Percentiles rank a stretch among this genome's conserved stretches.
phyloP scores from a whole-genome alignment of 1,139 yeast genomes.

The Sugiyamaella xylanicola region DNA sequence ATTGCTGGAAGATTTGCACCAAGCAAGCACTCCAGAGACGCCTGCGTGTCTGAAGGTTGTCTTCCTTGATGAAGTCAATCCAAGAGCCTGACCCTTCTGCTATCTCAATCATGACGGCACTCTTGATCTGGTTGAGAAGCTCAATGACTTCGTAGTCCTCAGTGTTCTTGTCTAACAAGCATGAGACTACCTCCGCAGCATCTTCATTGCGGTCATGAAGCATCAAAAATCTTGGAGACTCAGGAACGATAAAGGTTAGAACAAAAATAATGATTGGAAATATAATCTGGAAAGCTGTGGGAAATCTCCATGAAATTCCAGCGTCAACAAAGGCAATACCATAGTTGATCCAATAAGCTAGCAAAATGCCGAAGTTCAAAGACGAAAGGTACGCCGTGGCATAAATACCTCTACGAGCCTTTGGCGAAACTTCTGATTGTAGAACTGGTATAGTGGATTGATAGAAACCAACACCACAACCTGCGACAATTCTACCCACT shows the following conservation, averaged over 20 bases:
- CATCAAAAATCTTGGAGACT: conserved; percentile 66
- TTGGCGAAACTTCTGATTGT: conserved; percentile 74
- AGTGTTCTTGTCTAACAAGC: conserved; percentile 13
- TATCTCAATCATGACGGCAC: conserved; percentile 21
- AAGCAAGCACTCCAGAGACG: conserved; percentile 25
- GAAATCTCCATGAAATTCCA: conserved; percentile 55
- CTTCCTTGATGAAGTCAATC: conserved; percentile 24
- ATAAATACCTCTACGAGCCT: conserved; percentile 68
- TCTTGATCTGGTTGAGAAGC: conserved; percentile 21
- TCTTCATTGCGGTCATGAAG: conserved; percentile 22
- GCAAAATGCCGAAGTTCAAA: conserved; percentile 66
- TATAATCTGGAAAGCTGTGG: conserved; percentile 38
- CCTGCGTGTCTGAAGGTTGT: conserved; percentile 23
- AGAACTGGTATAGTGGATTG: conserved; percentile 63
- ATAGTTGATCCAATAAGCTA: conserved; percentile 72
- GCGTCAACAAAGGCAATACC: conserved; percentile 44
- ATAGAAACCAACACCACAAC: conserved; percentile 62
- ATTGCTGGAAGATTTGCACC: conserved; percentile 45
- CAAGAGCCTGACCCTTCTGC: conserved; percentile 26
- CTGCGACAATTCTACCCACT: conserved; percentile 57
- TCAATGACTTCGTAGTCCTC: conserved; percentile 19
- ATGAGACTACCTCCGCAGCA: conserved; percentile 22
- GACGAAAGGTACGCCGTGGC: conserved; percentile 70
- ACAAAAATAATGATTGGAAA: conserved; percentile 25
- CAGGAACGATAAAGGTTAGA: conserved; percentile 52